Conservation (phyloP, 2,329 filamentous ascomycete genomes). For the Gremmenia infestans region DNA sequence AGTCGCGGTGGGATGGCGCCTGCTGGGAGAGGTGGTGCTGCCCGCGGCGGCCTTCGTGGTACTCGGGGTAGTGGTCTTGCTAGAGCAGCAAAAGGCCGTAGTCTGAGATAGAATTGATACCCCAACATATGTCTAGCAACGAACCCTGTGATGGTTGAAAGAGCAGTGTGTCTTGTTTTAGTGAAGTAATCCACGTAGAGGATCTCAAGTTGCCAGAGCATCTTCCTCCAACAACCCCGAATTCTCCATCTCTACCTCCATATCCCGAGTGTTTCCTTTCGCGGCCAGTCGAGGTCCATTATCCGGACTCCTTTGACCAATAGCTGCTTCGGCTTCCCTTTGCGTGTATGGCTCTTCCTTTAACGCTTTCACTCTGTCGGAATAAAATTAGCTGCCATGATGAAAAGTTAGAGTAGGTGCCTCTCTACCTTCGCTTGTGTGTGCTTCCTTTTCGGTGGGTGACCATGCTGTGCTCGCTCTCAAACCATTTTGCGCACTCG, state of each 20-base stretch:
- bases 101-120: conserved; percentile 23
- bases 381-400: conserved; percentile 5
- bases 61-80: conserved; percentile 32
- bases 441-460: conserved; percentile 82
- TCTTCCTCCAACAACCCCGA: conserved; percentile 20
- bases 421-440: conserved; percentile 75
- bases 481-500: conserved; percentile 96
- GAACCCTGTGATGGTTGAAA: neutral
- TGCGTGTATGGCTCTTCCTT: conserved; percentile 82
- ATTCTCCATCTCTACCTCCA: conserved; percentile 40
- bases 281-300: conserved; percentile 48
- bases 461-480: conserved; percentile 70
- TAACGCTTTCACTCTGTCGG: conserved; percentile 68
- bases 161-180: neutral
- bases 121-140: conserved; percentile 5
- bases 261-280: conserved; percentile 29
- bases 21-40: conserved; percentile 28
- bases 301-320: conserved; percentile 65
- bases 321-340: conserved; percentile 76
- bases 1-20: conserved; percentile 22
- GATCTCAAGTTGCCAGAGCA: conserved; percentile 16
- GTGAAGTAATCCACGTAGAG: neutral
- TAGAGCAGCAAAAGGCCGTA: conserved; percentile 28
- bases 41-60: conserved; percentile 28
- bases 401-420: neutral